A percentile compares a stretch with the other conserved stretches of the same genome.
Evolutionary conservation across 202 grass and related monocot species (phyloP).

Genomic region (Digitaria exilis): DNA sequence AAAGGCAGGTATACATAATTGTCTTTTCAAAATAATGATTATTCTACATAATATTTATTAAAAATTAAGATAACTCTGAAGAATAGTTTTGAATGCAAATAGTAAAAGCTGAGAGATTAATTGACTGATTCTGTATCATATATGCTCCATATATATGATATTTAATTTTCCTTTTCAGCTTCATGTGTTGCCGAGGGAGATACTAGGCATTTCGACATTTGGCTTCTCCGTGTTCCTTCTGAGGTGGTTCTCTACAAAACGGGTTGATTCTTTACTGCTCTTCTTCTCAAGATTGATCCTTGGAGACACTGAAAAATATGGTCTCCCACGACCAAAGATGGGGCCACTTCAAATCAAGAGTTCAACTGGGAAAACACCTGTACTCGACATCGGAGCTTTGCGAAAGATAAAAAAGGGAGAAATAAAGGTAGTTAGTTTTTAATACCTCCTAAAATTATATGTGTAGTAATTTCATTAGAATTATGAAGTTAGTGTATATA

Average conservation of each 20-base stretch:
- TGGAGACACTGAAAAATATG: constrained; percentile 70
- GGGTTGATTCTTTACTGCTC: constrained; percentile 67
- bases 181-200: constrained; percentile 87
- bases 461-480: neutral
- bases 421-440: constrained; percentile 64
- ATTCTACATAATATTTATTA: neutral
- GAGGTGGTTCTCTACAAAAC: constrained; percentile 63
- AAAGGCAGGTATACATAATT: too few relatives aligned
- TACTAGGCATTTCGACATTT: constrained; percentile 88
- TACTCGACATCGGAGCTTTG: constrained; percentile 71
- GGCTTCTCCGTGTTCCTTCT: constrained; percentile 74
- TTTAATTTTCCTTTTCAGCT: constrained; percentile 44
- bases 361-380: constrained; percentile 66
- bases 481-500: neutral
- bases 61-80: neutral
- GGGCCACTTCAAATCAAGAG: constrained; percentile 78
- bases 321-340: constrained; percentile 56
- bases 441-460: neutral
- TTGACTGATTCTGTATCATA: neutral
- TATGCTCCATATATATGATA: neutral
- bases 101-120: too few relatives aligned
- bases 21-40: neutral
- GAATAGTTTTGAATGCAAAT: neutral
- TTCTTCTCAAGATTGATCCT: constrained; percentile 68
- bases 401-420: constrained; percentile 62